phyloP scores from a whole-genome alignment of 139 green algal genomes.

The Closterium sp. region DNA sequence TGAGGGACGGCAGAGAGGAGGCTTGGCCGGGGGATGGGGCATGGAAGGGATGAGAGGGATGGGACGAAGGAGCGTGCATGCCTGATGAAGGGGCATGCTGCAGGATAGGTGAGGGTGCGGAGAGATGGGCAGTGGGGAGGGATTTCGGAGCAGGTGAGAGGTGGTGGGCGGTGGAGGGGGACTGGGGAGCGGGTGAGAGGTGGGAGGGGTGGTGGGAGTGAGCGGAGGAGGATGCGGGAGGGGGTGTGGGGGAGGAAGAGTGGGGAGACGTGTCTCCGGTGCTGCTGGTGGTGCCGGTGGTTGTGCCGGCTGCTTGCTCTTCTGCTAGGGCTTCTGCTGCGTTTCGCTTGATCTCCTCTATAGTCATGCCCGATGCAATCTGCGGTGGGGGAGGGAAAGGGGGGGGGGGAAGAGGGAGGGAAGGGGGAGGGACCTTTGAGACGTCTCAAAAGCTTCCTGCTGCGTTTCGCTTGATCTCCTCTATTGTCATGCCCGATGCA shows the following conservation, averaged over 20 bases:
- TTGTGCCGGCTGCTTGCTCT: not conserved
- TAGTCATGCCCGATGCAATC: not conserved
- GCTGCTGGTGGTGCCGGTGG: not conserved
- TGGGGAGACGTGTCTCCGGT: not conserved
- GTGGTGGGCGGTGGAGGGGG: not conserved
- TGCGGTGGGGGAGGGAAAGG: no score
- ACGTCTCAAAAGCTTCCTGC: not conserved
- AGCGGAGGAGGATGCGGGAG: not conserved
- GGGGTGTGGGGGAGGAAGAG: not conserved
- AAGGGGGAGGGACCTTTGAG: not conserved
- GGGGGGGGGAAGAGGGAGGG: no score
- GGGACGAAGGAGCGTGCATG: not conserved
- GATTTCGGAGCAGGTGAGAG: not conserved
- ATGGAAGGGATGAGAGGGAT: not conserved
- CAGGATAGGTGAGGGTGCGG: not conserved
- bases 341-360: not conserved
- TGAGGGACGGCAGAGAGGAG: not conserved
- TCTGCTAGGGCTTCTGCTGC: not conserved
- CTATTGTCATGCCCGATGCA: not conserved
- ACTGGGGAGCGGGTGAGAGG: not conserved
- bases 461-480: not conserved
- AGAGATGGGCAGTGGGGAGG: not conserved
- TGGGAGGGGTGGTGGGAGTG: not conserved
- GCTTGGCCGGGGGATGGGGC: not conserved
- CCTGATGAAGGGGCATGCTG: not conserved